phyloP scores from a whole-genome alignment of 2,329 filamentous ascomycete genomes.

The Alternaria arbusti region DNA sequence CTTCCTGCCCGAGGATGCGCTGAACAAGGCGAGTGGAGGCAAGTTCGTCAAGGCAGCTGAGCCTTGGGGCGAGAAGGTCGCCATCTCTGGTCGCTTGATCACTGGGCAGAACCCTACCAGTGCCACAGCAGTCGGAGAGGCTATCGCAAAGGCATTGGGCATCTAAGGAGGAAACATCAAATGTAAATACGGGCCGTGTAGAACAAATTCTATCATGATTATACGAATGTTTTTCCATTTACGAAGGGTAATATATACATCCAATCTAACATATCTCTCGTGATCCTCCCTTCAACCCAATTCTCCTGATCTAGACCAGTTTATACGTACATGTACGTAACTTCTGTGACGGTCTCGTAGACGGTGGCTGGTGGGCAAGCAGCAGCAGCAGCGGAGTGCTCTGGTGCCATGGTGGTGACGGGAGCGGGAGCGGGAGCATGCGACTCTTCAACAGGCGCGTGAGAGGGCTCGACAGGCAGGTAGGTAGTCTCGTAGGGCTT shows the following conservation, averaged over 20 bases:
- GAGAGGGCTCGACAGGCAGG: not conserved
- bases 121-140: slow-evolving; percentile 53
- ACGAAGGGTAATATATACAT: not conserved
- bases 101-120: slow-evolving; percentile 59
- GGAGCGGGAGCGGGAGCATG: not conserved
- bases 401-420: slow-evolving; percentile 1
- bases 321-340: not conserved
- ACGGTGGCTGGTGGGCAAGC: slow-evolving; percentile 3
- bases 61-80: slow-evolving; percentile 55
- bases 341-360: slow-evolving; percentile 2
- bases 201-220: not conserved
- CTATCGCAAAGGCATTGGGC: slow-evolving; percentile 48
- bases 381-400: not conserved
- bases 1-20: slow-evolving; percentile 66
- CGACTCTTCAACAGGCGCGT: not conserved
- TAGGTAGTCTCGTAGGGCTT: slow-evolving; percentile 8
- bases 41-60: slow-evolving; percentile 63
- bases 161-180: slow-evolving; percentile 12
- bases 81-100: slow-evolving; percentile 50
- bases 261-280: not conserved
- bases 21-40: slow-evolving; percentile 58
- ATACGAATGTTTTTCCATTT: not conserved
- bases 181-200: not conserved
- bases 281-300: not conserved
- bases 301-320: not conserved